Base-by-base conservation (phyloP, 768 basidiomycete species). In the Cyathus striatus region DNA sequence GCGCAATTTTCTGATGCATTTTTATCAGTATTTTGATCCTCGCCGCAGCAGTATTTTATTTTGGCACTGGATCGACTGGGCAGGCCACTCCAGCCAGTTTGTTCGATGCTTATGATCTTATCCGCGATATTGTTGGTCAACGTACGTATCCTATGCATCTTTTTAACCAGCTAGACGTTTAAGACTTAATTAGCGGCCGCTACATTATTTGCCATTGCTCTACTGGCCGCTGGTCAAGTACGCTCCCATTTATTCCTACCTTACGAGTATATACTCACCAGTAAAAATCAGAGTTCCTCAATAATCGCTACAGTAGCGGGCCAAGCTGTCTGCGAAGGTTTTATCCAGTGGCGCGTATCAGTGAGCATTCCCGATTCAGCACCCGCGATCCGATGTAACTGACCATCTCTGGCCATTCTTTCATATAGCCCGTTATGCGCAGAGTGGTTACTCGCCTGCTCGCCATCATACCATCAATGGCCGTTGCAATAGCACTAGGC, bases 251-350 rank as follows among this genome's bases (percentile, higher is more conserved):
- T 4, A 16, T 39, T 44, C 14, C 42, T 14, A 12, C 38, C 34
- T 13, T 6, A 4, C 40, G 10, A 30, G n/a, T 41, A 35, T 23
- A 43, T 23, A 26, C 18, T 34, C 22, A 40, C 39, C 17, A 16
- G 20, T 26, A 33, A 33, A 17, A 22, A n/a, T 14, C 40, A 78
- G 72, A 88, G 88, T 49, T 88, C 94, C 0, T 87, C 86, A 6
- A 76, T 96, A 39, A 85, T 95, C 3, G 92, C 90, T 7, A 96
- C 91, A 0, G 75, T 95, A 10, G 85, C 90, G 1, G 92, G 92
- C 0, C 93, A 96, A 62, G 84, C 89, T 17, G 84, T 97, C 27
- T 83, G 82, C 0, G 92, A 96, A 62, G 92, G 93, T 0, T 92
- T 93, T 62, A 72, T 95, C 42, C 79, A 78, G 41, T 95, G 91